Evolutionary conservation across 371 early-diverging fungal genomes (phyloP).

Genomic region (Mucor velutinosus): DNA sequence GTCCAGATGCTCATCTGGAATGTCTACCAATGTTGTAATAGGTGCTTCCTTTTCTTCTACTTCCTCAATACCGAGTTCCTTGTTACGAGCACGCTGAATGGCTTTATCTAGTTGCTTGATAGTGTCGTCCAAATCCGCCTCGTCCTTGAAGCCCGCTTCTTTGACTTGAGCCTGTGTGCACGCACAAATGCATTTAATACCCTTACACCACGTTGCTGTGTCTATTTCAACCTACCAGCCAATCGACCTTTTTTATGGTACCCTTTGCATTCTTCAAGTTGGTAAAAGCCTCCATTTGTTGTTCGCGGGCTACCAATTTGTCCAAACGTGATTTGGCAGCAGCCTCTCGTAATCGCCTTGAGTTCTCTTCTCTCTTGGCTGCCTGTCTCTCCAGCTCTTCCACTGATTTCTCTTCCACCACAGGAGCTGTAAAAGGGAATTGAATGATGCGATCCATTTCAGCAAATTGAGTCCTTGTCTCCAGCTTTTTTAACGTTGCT

Average conservation of each 20-base stretch:
- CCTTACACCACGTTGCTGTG: neutral
- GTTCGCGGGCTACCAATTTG: slow-evolving; percentile 66
- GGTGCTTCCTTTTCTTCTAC: slow-evolving; percentile 78
- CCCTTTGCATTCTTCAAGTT: slow-evolving; percentile 57
- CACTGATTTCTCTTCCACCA: slow-evolving; percentile 75
- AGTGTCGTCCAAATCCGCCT: slow-evolving; percentile 73
- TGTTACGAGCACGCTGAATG: slow-evolving; percentile 75
- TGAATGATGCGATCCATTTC: slow-evolving; percentile 69
- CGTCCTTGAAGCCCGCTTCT: slow-evolving; percentile 69
- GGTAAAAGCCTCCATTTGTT: slow-evolving; percentile 61
- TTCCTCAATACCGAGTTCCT: slow-evolving; percentile 81
- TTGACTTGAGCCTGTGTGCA: slow-evolving; percentile 54
- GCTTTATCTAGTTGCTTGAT: slow-evolving; percentile 69
- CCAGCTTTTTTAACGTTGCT: slow-evolving; percentile 57
- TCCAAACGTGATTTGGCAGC: slow-evolving; percentile 79
- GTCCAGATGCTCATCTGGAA: slow-evolving; percentile 81
- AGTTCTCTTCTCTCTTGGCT: slow-evolving; percentile 75
- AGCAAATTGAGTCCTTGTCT: slow-evolving; percentile 56
- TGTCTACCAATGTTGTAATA: slow-evolving; percentile 70
- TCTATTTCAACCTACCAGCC: slow-evolving; percentile 40
- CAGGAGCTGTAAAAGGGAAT: slow-evolving; percentile 71
- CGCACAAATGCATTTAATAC: neutral
- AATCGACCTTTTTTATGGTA: slow-evolving; percentile 53
- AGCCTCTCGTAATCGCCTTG: slow-evolving; percentile 73
- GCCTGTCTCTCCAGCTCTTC: slow-evolving; percentile 77